phyloP scores from a whole-genome alignment of 2,329 filamentous ascomycete species.

The Exophiala viscosa region DNA sequence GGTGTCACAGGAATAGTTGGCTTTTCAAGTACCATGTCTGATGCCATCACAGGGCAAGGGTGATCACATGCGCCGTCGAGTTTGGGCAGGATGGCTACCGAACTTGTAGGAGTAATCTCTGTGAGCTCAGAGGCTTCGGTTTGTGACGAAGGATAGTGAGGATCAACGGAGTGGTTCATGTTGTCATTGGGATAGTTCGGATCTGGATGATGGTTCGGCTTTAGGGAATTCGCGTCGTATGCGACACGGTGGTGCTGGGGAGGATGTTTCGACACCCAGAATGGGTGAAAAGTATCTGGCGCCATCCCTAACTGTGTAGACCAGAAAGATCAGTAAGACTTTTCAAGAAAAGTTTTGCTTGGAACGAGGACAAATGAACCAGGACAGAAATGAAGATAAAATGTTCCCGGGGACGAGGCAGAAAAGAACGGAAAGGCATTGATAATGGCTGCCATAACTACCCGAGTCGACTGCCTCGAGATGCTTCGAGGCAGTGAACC shows the following conservation, averaged over 20 bases:
- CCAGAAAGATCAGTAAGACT: background rate
- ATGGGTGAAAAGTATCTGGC: background rate
- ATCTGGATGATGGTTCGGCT: background rate
- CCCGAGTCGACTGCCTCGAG: no score
- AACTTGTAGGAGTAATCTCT: background rate
- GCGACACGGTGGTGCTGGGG: background rate
- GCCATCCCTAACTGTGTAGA: background rate
- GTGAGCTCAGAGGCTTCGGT: slow-evolving; percentile 1
- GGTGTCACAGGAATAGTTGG: slow-evolving; percentile 14
- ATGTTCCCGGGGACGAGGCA: background rate
- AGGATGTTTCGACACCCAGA: background rate
- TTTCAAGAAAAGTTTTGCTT: no score
- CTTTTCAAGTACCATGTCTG: slow-evolving; percentile 21
- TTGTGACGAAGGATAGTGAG: slow-evolving; percentile 5
- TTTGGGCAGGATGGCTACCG: background rate
- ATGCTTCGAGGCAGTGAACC: no score
- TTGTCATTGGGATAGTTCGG: background rate
- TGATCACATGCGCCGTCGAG: slow-evolving; percentile 8
- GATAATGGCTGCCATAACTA: no score
- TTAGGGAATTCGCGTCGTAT: background rate
- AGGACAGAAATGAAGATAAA: background rate
- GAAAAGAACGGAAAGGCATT: background rate
- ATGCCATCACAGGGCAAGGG: slow-evolving; percentile 16
- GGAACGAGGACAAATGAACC: no score
- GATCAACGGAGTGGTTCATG: background rate